A percentile compares a stretch with the other conserved stretches of the same genome.
Evolutionary conservation across 495 filamentous ascomycete genomes (phyloP).

Genomic region (Podospora appendiculata): DNA sequence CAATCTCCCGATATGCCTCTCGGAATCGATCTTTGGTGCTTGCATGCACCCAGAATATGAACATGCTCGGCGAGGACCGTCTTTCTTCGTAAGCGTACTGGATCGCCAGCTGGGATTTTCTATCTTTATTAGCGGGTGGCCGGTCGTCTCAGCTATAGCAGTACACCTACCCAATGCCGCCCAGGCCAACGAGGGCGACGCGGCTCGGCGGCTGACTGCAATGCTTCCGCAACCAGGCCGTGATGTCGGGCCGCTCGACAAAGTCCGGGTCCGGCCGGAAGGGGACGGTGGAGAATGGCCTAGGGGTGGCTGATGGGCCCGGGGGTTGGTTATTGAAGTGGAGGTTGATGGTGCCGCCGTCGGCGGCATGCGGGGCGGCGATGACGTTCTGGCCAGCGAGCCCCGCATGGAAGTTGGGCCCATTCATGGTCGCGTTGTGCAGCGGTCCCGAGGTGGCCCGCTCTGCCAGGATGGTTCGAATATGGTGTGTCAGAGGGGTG

Average conservation of each 20-base stretch:
- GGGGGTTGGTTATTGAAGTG: not conserved
- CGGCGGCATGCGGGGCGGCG: not conserved
- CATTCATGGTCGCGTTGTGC: not conserved
- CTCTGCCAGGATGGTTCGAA: too few species aligned
- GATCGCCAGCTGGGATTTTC: too few species aligned
- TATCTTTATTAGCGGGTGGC: too few species aligned
- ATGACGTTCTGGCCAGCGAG: not conserved
- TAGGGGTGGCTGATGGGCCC: not conserved
- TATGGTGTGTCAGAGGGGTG: not conserved
- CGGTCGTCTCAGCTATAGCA: too few species aligned
- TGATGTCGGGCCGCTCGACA: not conserved
- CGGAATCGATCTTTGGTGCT: not conserved
- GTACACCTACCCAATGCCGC: too few species aligned
- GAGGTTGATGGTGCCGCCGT: not conserved
- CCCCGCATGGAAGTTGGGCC: not conserved
- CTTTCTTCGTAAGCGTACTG: too few species aligned
- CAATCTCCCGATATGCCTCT: constrained; percentile 17
- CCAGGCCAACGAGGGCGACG: too few species aligned
- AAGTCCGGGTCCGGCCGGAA: not conserved
- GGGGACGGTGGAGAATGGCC: not conserved
- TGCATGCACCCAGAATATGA: not conserved
- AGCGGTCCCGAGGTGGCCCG: too few species aligned
- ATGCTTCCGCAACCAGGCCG: not conserved
- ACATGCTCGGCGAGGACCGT: too few species aligned
- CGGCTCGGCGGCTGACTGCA: too few species aligned